Base-by-base conservation (phyloP, 2,329 filamentous ascomycete genomes). In the Neocucurbitaria cava region DNA sequence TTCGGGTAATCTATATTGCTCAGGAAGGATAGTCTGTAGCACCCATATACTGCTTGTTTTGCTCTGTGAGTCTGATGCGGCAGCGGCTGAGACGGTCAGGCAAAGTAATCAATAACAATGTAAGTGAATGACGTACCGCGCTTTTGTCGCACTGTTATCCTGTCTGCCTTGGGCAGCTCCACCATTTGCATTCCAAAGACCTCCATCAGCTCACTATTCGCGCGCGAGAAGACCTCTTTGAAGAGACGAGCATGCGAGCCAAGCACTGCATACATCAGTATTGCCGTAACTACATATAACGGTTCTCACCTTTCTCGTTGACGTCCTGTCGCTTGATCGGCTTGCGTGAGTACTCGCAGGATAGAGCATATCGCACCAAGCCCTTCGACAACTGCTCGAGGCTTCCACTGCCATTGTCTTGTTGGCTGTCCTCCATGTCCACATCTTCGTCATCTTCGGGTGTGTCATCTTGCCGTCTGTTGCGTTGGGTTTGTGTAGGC, bases 161-260 rank as follows among this genome's bases (percentile, higher is more conserved):
- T 96, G 69, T 97, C 94, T 68, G 85, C 85, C 1, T 84, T 81
- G 0, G 95, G 92, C 45, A 98, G 81, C 76, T 97, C 93, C 3
- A 86, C 82, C 82, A 99, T 85, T 73, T 93, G 85, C 92, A 98
- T 96, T n/a, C 95, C 95, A 76, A 96, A 98, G 1, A 88, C 83
- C 1, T 79, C 78, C 43, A 83, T 81, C 33, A 99, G 79, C 62
- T 90, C 85, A 30, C 80, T 76, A 73, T 99, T 94, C 38, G 94
- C 91, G 36, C 84, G 80, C 0, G 85, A 84, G 68, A 96, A 97
- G 3, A 97, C 86, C 11, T 78, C 74, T 71, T 87, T 92, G 74
- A 97, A 98, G 31, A 87, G 80, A 28, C 89, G 82, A 6, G 86
- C 84, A 41, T 87, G 83, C 17, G 83, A 79, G 0, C 89, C 90